These are phyloP conservation scores for Naematelia aurantialba DNA, from an alignment of 768 basidiomycete genomes.

Conservation along the genomic window DNA sequence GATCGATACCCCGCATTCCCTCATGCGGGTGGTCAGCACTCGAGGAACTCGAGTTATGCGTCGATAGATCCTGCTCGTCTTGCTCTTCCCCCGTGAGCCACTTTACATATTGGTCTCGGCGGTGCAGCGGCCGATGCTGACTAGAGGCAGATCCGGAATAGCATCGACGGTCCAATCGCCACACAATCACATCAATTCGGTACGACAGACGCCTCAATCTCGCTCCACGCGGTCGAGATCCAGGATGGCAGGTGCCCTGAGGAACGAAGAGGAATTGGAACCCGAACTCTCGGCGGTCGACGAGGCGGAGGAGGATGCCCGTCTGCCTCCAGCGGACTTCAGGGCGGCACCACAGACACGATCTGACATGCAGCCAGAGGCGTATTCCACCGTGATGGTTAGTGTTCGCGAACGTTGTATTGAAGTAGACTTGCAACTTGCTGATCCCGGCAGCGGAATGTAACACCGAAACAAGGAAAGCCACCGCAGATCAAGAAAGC, in stretches of 20 bases:
- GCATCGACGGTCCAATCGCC: not conserved
- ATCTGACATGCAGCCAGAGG: conserved; percentile 1
- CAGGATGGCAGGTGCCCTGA: conserved; percentile 39
- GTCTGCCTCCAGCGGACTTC: not conserved
- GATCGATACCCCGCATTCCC: conserved; percentile 44
- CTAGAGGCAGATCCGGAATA: not conserved
- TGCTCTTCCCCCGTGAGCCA: conserved; percentile 23
- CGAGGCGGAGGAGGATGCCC: conserved; percentile 30
- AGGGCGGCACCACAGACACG: conserved; percentile 1
- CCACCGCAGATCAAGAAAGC: not conserved
- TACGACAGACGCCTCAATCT: conserved; percentile 7
- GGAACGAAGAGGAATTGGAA: conserved; percentile 29
- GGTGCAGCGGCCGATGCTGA: not conserved
- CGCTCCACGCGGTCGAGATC: conserved; percentile 21
- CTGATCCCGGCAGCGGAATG: conserved; percentile 6
- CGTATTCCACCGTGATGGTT: conserved; percentile 4
- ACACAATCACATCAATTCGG: conserved; percentile 2
- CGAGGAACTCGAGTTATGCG: conserved; percentile 19
- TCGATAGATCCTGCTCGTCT: conserved; percentile 25
- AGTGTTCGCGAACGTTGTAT: conserved; percentile 1
- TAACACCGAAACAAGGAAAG: not conserved
- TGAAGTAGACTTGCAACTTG: too few species aligned
- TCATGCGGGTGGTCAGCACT: conserved; percentile 16
- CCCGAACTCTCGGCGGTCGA: conserved; percentile 17
- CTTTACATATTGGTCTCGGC: not conserved